Evolutionary conservation across 1,284 basidiomycete genomes (phyloP).

Genomic region (Austroboletus rostrupii): DNA sequence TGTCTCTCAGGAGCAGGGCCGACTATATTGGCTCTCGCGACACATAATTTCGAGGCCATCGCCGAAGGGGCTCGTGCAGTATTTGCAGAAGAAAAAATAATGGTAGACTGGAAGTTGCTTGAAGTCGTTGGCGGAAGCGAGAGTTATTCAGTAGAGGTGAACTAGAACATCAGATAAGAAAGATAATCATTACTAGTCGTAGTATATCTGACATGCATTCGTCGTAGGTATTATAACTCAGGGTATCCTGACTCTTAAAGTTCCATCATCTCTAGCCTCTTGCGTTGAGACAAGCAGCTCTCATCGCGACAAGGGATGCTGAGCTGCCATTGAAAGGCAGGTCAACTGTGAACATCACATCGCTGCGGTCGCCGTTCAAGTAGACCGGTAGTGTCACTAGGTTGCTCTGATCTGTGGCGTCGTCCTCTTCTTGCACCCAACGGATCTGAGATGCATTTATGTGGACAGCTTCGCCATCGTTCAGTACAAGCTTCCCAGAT

Average conservation of each 20-base stretch:
- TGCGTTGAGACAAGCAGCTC: slow-evolving; percentile 80
- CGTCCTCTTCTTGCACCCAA: slow-evolving; percentile 74
- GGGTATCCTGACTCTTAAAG: slow-evolving; percentile 16
- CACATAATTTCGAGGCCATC: slow-evolving; percentile 76
- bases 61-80: slow-evolving; percentile 77
- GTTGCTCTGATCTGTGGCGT: slow-evolving; percentile 28
- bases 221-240: slow-evolving; percentile 21
- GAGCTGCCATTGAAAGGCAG: slow-evolving; percentile 69
- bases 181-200: slow-evolving; percentile 20
- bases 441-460: slow-evolving; percentile 77
- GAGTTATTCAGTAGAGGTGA: slow-evolving; percentile 18
- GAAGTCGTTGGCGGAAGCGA: slow-evolving; percentile 56
- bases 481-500: slow-evolving; percentile 64
- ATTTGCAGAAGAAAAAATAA: slow-evolving; percentile 68
- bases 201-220: slow-evolving; percentile 15
- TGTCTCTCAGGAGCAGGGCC: slow-evolving; percentile 98
- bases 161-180: slow-evolving; percentile 16
- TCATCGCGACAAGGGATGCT: slow-evolving; percentile 67
- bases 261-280: slow-evolving; percentile 41
- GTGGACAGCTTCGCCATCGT: slow-evolving; percentile 75
- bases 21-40: slow-evolving; percentile 96
- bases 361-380: slow-evolving; percentile 85
- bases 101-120: slow-evolving; percentile 81
- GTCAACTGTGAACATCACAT: slow-evolving; percentile 84
- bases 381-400: slow-evolving; percentile 86